Percentiles rank a stretch among this genome's conserved stretches.
phyloP scores from a whole-genome alignment of 2,329 filamentous ascomycete genomes.

The Huntiella omanensis region DNA sequence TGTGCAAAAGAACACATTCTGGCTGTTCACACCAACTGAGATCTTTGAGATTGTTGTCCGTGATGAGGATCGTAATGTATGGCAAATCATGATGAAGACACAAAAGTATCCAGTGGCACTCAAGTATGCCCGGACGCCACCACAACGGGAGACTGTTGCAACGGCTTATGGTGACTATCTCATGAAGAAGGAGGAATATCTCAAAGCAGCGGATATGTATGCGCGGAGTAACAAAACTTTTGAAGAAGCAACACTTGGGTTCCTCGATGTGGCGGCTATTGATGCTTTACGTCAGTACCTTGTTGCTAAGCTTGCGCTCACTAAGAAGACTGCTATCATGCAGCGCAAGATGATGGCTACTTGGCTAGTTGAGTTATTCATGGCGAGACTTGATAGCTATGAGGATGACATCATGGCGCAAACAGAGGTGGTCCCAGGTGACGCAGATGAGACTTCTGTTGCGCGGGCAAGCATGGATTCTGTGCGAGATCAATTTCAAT shows the following conservation, averaged over 20 bases:
- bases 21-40: constrained; percentile 79
- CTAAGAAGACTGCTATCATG: constrained; percentile 74
- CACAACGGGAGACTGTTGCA: constrained; percentile 79
- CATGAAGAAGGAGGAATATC: constrained; percentile 59
- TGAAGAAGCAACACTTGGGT: constrained; percentile 78
- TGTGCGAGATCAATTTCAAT: constrained; percentile 64
- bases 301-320: constrained; percentile 58
- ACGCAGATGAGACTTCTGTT: constrained; percentile 50
- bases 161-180: constrained; percentile 83
- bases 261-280: constrained; percentile 78
- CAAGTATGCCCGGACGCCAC: constrained; percentile 58
- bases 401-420: constrained; percentile 88
- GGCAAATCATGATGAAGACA: constrained; percentile 77
- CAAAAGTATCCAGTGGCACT: constrained; percentile 80
- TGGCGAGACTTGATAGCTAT: constrained; percentile 87
- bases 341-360: constrained; percentile 88
- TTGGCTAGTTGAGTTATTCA: constrained; percentile 91
- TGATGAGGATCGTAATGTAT: constrained; percentile 81
- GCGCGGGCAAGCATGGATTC: constrained; percentile 51
- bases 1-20: constrained; percentile 88
- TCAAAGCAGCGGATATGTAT: constrained; percentile 76
- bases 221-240: constrained; percentile 94
- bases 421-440: constrained; percentile 47
- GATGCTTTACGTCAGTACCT: constrained; percentile 86
- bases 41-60: constrained; percentile 87